Percentiles rank a stretch among this genome's conserved stretches.
Evolutionary conservation across 768 basidiomycete genomes (phyloP).

Genomic region (Pleurotus citrinopileatus): DNA sequence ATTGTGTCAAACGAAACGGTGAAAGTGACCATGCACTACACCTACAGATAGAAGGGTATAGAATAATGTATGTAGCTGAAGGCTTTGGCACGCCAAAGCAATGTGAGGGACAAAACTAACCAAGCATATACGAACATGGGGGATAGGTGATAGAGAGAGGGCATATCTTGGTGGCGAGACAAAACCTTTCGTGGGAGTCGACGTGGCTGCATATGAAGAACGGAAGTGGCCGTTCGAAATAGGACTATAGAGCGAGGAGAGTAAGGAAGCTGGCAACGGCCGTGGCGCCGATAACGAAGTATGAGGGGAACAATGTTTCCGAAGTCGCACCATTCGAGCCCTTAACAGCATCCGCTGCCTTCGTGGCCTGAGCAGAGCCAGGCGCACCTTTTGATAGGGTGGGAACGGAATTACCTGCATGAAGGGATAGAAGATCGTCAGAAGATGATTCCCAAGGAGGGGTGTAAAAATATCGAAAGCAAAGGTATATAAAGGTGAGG

Average conservation of each 20-base stretch:
- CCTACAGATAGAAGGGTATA: neutral
- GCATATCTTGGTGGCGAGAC: too few species aligned
- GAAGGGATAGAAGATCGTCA: slow-evolving; percentile 42
- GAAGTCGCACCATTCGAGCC: neutral
- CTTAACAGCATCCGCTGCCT: slow-evolving; percentile 2
- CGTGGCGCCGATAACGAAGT: neutral
- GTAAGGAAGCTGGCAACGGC: neutral
- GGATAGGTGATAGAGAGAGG: too few species aligned
- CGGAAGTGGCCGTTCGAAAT: too few species aligned
- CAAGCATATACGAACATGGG: too few species aligned
- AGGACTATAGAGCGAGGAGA: neutral
- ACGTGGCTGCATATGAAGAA: too few species aligned
- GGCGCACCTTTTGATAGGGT: slow-evolving; percentile 29
- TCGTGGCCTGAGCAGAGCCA: slow-evolving; percentile 28
- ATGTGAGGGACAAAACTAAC: too few species aligned
- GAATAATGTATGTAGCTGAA: neutral
- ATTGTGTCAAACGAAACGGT: neutral
- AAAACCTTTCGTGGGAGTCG: too few species aligned
- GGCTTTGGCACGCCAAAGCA: too few species aligned
- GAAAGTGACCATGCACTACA: neutral
- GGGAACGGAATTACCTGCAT: slow-evolving; percentile 16
- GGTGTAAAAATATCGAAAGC: neutral
- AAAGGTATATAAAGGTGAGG: neutral
- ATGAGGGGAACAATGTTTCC: neutral
- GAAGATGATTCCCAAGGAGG: slow-evolving; percentile 31